Percentiles rank a stretch among this genome's conserved stretches.
These are phyloP conservation scores for Phytophthora hibernalis DNA, from an alignment of 352 stramenopile genomes.

Conservation along the genomic window DNA sequence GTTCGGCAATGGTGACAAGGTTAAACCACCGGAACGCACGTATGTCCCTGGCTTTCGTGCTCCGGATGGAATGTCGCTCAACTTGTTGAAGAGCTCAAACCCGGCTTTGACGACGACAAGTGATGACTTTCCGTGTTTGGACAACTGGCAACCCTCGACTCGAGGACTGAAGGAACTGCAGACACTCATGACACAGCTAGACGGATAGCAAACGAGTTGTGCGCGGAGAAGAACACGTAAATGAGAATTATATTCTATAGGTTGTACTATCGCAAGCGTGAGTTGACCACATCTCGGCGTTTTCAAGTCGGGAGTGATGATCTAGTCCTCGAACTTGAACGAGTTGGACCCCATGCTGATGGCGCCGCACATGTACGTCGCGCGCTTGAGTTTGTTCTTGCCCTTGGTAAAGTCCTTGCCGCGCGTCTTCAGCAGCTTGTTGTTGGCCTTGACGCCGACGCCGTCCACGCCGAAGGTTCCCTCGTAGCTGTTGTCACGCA, in stretches of 20 bases:
- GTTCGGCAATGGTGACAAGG: constrained; percentile 55
- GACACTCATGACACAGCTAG: constrained; percentile 29
- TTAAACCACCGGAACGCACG: neutral
- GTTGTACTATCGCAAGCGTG: constrained; percentile 41
- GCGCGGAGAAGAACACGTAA: constrained; percentile 17
- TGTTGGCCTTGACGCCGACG: constrained; percentile 97
- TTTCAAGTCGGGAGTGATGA: constrained; percentile 4
- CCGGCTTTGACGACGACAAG: constrained; percentile 6
- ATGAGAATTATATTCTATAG: constrained; percentile 53
- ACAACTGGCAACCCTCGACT: constrained; percentile 56
- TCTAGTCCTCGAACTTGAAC: constrained; percentile 91
- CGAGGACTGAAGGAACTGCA: constrained; percentile 50
- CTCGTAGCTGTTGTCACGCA: constrained; percentile 99
- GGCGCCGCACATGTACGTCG: constrained; percentile 94
- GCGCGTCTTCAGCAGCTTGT: constrained; percentile 97
- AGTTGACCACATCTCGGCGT: constrained; percentile 15
- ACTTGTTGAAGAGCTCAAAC: constrained; percentile 34
- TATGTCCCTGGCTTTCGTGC: constrained; percentile 13
- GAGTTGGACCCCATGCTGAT: constrained; percentile 95
- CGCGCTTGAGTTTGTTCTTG: constrained; percentile 99
- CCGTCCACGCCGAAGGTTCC: constrained; percentile 95
- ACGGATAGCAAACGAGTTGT: constrained; percentile 17
- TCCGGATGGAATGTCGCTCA: constrained; percentile 40
- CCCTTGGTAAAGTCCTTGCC: constrained; percentile 99
- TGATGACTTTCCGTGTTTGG: constrained; percentile 38